Evolutionary conservation across 1,284 basidiomycete species (phyloP).

Genomic region (Apiotrichum domesticum): DNA sequence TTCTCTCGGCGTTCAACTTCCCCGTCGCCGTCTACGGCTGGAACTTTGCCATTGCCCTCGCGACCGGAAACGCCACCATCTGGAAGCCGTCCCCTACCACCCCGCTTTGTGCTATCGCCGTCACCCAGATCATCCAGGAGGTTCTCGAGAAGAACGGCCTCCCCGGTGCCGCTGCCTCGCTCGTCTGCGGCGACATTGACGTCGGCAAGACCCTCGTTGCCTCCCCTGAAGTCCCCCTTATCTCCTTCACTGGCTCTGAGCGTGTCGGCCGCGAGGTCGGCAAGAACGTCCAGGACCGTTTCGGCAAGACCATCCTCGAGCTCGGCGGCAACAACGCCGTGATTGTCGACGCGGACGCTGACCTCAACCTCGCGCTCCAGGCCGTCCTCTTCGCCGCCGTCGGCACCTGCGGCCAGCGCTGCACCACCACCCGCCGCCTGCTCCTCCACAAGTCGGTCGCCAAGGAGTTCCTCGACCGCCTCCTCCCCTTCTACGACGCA

Average conservation of each 20-base stretch:
- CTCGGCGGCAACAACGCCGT: slow-evolving; percentile 92
- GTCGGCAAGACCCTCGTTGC: slow-evolving; percentile 72
- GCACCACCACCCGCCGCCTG: slow-evolving; percentile 85
- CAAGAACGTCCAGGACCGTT: slow-evolving; percentile 62
- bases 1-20: slow-evolving; percentile 88
- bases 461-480: slow-evolving; percentile 63
- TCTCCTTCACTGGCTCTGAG: slow-evolving; percentile 93
- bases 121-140: slow-evolving; percentile 71
- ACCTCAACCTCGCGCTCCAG: slow-evolving; percentile 78
- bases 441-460: slow-evolving; percentile 79
- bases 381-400: slow-evolving; percentile 82
- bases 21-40: slow-evolving; percentile 70
- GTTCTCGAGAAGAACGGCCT: slow-evolving; percentile 77
- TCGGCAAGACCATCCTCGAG: slow-evolving; percentile 63
- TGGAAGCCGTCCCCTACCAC: slow-evolving; percentile 94
- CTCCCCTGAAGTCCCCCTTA: slow-evolving; percentile 68
- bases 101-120: slow-evolving; percentile 73
- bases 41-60: slow-evolving; percentile 84
- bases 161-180: slow-evolving; percentile 71
- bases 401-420: slow-evolving; percentile 90
- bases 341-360: slow-evolving; percentile 87
- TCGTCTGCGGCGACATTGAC: slow-evolving; percentile 77
- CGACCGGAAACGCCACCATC: slow-evolving; percentile 80
- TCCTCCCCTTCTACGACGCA: slow-evolving; percentile 63
- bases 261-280: slow-evolving; percentile 76